These are phyloP conservation scores for Sphagnum magellanicum DNA, from an alignment of 228 moss, liverwort and hornwort genomes.

Conservation along the genomic window DNA sequence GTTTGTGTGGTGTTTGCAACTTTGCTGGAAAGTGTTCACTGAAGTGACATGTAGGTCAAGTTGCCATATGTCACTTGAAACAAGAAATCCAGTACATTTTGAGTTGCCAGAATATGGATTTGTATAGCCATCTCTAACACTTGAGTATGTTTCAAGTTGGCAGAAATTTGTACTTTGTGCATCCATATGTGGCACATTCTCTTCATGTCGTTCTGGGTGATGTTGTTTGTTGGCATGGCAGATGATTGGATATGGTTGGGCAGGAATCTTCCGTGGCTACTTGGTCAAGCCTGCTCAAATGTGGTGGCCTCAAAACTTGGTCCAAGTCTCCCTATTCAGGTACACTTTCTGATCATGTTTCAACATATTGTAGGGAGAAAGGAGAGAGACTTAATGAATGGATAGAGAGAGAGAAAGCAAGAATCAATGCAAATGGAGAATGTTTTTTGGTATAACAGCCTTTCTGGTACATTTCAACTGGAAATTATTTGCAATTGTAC, in stretches of 20 bases:
- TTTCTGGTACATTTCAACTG: not conserved
- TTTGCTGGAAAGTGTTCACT: not conserved
- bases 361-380: not conserved
- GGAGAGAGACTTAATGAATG: not conserved
- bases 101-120: not conserved
- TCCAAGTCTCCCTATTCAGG: constrained; percentile 59
- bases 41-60: not conserved
- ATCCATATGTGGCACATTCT: not conserved
- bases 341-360: constrained; percentile 5
- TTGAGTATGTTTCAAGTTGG: not conserved
- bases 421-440: not conserved
- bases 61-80: not conserved
- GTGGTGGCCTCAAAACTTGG: constrained; percentile 64
- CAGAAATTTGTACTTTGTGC: not conserved
- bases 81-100: not conserved
- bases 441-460: not conserved
- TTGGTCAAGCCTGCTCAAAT: constrained; percentile 61
- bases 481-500: constrained; percentile 6
- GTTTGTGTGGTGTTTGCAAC: not conserved
- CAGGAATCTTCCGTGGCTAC: constrained; percentile 50
- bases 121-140: not conserved
- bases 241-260: constrained; percentile 68
- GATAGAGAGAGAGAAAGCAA: not conserved
- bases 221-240: constrained; percentile 12
- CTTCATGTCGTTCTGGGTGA: not conserved